A percentile compares a stretch with the other conserved stretches of the same genome.
Evolutionary conservation across 768 basidiomycete genomes (phyloP).

Genomic region (Suillus discolor): DNA sequence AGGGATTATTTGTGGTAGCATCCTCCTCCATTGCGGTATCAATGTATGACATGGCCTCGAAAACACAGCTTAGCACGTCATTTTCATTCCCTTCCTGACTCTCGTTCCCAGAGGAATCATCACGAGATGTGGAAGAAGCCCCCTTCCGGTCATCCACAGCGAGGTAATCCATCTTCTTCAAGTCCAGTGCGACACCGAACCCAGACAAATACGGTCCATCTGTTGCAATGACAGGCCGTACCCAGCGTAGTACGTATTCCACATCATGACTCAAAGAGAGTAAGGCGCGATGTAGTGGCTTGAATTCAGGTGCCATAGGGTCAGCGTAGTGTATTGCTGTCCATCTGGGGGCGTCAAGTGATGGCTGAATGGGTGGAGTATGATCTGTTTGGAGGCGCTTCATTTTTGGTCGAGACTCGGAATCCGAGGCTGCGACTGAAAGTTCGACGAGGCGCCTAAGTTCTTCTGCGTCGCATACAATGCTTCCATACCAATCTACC

Average conservation of each 20-base stretch:
- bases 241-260: conserved; percentile 71
- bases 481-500: conserved; percentile 84
- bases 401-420: conserved; percentile 35
- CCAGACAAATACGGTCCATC: conserved; percentile 59
- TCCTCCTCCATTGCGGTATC: conserved; percentile 32
- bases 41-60: conserved; percentile 33
- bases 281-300: conserved; percentile 68
- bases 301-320: conserved; percentile 66
- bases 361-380: conserved; percentile 53
- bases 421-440: conserved; percentile 35
- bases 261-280: conserved; percentile 50
- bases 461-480: conserved; percentile 67
- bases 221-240: conserved; percentile 9
- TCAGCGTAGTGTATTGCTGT: conserved; percentile 83
- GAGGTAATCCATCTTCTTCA: conserved; percentile 98
- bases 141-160: conserved; percentile 81
- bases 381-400: conserved; percentile 79
- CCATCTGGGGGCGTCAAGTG: conserved; percentile 49
- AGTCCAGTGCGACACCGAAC: conserved; percentile 88
- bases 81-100: conserved; percentile 20
- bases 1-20: conserved; percentile 44
- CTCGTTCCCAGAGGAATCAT: background rate
- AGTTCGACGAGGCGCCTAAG: conserved; percentile 52
- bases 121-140: background rate
- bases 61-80: conserved; percentile 28